A percentile compares a stretch with the other conserved stretches of the same genome.
Conservation (phyloP, 2,329 filamentous ascomycete species). For the Fusarium solani-melongenae region DNA sequence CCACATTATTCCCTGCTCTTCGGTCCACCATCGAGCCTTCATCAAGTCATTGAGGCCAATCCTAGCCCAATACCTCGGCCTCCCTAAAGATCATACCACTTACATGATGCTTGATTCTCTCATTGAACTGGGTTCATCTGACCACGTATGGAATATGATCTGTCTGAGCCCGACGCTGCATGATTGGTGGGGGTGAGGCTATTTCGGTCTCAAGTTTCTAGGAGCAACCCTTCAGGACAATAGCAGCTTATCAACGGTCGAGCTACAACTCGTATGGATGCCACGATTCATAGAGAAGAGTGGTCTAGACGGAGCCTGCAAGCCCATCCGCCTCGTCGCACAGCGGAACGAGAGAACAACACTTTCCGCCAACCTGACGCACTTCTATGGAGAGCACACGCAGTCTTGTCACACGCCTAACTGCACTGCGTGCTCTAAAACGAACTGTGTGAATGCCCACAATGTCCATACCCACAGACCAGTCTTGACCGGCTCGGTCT, state of each 20-base stretch:
- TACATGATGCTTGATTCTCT: neutral
- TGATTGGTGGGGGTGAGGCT: neutral
- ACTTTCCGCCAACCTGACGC: neutral
- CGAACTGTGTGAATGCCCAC: neutral
- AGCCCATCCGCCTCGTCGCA: neutral
- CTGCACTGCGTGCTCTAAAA: neutral
- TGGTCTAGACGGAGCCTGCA: neutral
- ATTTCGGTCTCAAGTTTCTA: neutral
- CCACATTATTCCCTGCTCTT: neutral
- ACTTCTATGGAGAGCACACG: neutral
- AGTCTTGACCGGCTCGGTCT: neutral
- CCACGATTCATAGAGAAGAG: neutral
- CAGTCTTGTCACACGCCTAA: neutral
- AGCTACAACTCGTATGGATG: conserved; percentile 1
- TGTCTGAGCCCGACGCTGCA: neutral
- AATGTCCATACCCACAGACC: neutral
- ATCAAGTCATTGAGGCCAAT: neutral
- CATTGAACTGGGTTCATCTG: neutral
- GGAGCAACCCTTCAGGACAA: neutral
- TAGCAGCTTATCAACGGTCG: neutral
- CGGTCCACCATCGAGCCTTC: neutral
- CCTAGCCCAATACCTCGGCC: too few species aligned
- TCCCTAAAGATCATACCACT: too few species aligned
- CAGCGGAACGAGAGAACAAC: neutral
- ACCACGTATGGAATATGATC: neutral